Evolutionary conservation across 129 eudicot species (phyloP), one percentile per base, ranked within the genome.

Genomic region (Lactuca sativa): DNA sequence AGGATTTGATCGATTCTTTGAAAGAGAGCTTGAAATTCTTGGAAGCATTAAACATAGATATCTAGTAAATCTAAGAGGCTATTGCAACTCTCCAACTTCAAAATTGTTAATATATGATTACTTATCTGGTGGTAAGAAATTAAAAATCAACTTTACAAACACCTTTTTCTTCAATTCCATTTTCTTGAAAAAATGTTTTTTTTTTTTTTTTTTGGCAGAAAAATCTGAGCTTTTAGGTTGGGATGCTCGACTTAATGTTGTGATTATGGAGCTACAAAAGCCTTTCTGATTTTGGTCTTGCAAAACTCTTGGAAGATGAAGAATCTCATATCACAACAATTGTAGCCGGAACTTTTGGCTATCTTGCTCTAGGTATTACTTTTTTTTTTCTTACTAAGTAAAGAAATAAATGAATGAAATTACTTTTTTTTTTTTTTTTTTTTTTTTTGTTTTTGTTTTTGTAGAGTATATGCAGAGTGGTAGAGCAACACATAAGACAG

Each of bases 281-380:
- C 32, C 97, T 95, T 59, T 87, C 99, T 51, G 99, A 95, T 64
- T 95, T 95, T 77, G 99, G 99, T 62, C 90, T 95, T 34, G 99
- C 99, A 52, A 95, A 95, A 79, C 73, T 95, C 62, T 84, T 95
- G 81, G 89, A 74, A 79, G 99, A 95, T 67, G 99, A 95, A 80
- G 99, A 95, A 82, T 90, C 99, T 64, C 99, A 95, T 86, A 95
- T 95, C 56, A 95, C 99, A 30, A 95, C 99, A 31, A 95, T 95
- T 65, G 99, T 95, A 51, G 99, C 99, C 63, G 99, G 99, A 43
- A 95, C 99, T 5, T 95, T 95, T 81, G 99, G 99, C 37, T 95
- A 95, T 82, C 76, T 95, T 62, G 99, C 99, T 79, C 99, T 97
- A 64, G 99, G 99, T 95, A 70, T 34, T 77, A 67, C 64, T 66